These are phyloP conservation scores for Colletotrichum lini DNA, from an alignment of 2,329 filamentous ascomycete genomes.

Conservation along the genomic window DNA sequence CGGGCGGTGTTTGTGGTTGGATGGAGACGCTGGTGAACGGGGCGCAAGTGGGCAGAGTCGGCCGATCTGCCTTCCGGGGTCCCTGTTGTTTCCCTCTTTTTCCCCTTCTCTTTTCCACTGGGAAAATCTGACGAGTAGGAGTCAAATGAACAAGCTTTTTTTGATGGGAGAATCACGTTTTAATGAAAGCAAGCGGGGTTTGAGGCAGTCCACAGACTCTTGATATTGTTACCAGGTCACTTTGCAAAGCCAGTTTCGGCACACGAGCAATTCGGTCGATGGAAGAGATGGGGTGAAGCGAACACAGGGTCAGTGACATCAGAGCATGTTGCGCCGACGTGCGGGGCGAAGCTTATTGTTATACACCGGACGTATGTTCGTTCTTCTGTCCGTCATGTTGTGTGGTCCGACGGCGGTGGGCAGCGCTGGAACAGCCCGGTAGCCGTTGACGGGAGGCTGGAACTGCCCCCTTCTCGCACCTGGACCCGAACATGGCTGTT, in stretches of 20 bases:
- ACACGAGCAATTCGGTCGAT: neutral
- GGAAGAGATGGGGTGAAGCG: neutral
- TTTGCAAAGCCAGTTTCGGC: neutral
- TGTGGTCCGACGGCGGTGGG: slow-evolving; percentile 16
- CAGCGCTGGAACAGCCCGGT: neutral
- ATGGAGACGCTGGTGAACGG: slow-evolving; percentile 31
- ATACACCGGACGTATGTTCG: slow-evolving; percentile 35
- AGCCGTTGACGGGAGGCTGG: slow-evolving; percentile 15
- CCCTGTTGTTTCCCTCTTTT: slow-evolving; percentile 24
- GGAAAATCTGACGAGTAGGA: slow-evolving; percentile 1
- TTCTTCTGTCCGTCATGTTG: slow-evolving; percentile 15
- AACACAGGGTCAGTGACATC: slow-evolving; percentile 38
- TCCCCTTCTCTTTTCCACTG: neutral
- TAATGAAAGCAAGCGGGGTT: neutral
- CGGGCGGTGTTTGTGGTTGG: slow-evolving; percentile 41
- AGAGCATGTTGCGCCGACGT: slow-evolving; percentile 34
- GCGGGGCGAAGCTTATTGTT: slow-evolving; percentile 41
- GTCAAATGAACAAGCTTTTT: slow-evolving; percentile 31
- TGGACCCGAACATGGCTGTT: neutral
- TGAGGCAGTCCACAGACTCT: neutral
- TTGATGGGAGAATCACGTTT: neutral
- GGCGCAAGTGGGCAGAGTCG: slow-evolving; percentile 34
- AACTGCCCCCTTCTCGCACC: neutral
- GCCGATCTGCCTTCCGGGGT: slow-evolving; percentile 41
- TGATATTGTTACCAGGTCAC: neutral